Base-by-base conservation (phyloP, 371 early-diverging fungal species). In the Zancudomyces culisetae region DNA sequence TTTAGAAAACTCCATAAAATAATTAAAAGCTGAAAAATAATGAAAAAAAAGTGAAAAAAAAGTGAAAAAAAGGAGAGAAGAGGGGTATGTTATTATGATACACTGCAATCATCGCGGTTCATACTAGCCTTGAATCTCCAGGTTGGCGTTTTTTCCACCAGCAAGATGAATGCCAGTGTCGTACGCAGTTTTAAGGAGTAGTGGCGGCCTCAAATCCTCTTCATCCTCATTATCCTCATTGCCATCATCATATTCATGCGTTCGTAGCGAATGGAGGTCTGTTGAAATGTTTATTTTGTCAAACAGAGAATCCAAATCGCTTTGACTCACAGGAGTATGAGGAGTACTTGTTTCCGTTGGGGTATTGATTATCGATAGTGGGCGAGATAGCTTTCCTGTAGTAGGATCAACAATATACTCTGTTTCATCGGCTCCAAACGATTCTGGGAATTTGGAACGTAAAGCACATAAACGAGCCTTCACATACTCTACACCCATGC, bases 401-500 rank as follows among this genome's bases (percentile, higher is more conserved):
- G 70, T 59, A 12, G 59, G 47, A 43, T 64, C 63, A 35, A 68
- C 58, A 13, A 61, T 56, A 3, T 55, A 63, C 22, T 65, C 49
- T 35, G 70, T 72, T 27, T 70, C 75, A 27, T 76, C 74, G 24
- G 74, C 73, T 22, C 67, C 55, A 54, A 87, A 87, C 18, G 79
- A 72, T 45, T 85, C 83, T 15, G 96, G 93, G 66, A 83, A 93
- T 46, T 79, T 77, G 48, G 91, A 77, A 42, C 90, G 80, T 21
- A 93, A 72, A n/a, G 93, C 90, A 49, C 91, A 70, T 68, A 89
- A 87, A 29, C 96, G 78, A 8, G 94, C 93, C 64, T 91, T 90
- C 71, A 90, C 83, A 70, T 95, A 95, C 63, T 93, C 94, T 27
- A 88, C 73, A 27, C 96, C 94, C 89, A 93, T 87, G 35, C 90